Base-by-base conservation (phyloP, 805 yeast genomes). In the Candida ulmi region DNA sequence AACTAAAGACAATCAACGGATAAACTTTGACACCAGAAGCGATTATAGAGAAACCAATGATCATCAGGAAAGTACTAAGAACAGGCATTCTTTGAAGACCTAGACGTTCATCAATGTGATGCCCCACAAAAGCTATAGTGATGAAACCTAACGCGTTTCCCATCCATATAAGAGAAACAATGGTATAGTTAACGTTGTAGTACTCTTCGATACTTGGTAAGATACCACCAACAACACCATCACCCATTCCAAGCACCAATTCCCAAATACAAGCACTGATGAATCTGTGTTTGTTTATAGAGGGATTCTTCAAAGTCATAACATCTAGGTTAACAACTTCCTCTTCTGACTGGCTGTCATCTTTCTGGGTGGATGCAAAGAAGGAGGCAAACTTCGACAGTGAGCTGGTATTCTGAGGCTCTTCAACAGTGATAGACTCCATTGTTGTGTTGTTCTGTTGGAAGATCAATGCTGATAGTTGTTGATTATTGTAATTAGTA, bases 191-290 rank as follows among this genome's bases (percentile, higher is more conserved):
- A 38, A 78, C 63, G 26, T 50, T 39, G 50, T 75, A 78, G 51
- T 69, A 64, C 7, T 40, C 52, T 46, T 78, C 83, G 30, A 78
- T 72, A 33, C 62, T 58, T 6, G 80, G 81, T 37, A 78, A 56
- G 16, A 78, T 54, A 0, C 81, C 79, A 41, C 83, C 84, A 2
- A 79, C 73, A 12, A 78, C 74, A 41, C 78, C 78, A 50, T 78
- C 84, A 21, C 68, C 50, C 46, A 73, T 55, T 1, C 82, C 82
- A 11, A 54, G 46, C 2, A 63, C 45, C 30, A 70, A 55, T 8
- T 59, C 54, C 73, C 76, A 74, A 4, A 55, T 5, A 25, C 71
- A 57, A 11, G 65, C 54, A 12, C 74, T 59, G 11, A 63, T 38
- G 5, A 73, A 54, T 40, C 82, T 55, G 61, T 65, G 65, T 17